Base-by-base conservation (phyloP, 176 grass and related monocot genomes). In the Bolboschoenus planiculmis region DNA sequence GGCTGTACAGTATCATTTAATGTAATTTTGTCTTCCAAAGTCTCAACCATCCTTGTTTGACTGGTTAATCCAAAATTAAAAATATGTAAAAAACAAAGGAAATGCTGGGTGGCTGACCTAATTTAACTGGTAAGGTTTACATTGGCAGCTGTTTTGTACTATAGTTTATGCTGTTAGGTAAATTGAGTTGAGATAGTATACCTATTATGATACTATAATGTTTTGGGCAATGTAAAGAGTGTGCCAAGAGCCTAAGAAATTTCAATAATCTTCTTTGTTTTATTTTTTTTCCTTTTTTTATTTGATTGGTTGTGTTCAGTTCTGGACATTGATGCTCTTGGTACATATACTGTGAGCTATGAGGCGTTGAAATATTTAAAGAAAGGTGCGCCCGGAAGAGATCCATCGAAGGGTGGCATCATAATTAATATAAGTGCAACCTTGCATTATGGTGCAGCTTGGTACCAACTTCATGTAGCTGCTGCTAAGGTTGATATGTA, bases 391-490 rank as follows among this genome's bases (percentile, higher is more conserved):
- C 87, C 61, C 9, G 95, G 95, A 35, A 89, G 86, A 80, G 84
- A 65, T n/a, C 85, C 88, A 34, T 89, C 85, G 6, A 85, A 76
- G 33, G 90, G 92, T 37, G 95, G 92, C 57, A 85, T 95, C 53
- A 98, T 98, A 81, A 79, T 98, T 53, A 95, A 98, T 85, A 98
- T 98, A 56, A 98, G 95, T 54, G 92, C 92, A 30, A 98, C 92
- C 37, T 63, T 93, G 83, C 95, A 98, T 78, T 95, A 98, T 85
- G 87, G 90, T n/a, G 95, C 92, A 0, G 0, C 86, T 74, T 98
- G 95, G 95, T 98, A 98, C 81, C 95, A 98, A 78, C 90, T 98
- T 82, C 83, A 98, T 84, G 86, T 95, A 60, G 92, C 92, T 0
- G 90, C 95, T 60, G 90, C 92, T 70, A 98, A 98, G 92, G 95